phyloP scores from a whole-genome alignment of 192 early-diverging fungal species.

The Linnemannia hyalina region DNA sequence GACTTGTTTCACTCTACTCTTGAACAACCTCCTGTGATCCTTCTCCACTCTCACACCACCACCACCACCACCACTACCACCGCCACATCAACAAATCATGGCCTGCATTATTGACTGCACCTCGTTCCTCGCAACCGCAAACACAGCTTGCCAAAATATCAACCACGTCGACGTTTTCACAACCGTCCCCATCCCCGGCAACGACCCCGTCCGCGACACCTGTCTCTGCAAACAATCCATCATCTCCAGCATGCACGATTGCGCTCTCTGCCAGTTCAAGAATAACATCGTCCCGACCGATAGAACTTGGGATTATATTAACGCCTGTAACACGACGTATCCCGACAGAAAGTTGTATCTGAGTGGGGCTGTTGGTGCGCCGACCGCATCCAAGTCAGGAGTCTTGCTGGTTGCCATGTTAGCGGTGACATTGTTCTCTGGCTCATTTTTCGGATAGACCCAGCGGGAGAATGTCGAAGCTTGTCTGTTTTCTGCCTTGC shows the following conservation, averaged over 20 bases:
- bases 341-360: constrained; percentile 25
- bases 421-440: not conserved
- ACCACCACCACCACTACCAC: not conserved
- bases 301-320: constrained; percentile 34
- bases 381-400: not conserved
- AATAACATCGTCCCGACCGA: constrained; percentile 34
- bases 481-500: too few species aligned
- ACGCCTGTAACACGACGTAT: constrained; percentile 31
- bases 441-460: not conserved
- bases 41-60: not conserved
- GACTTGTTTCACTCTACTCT: not conserved
- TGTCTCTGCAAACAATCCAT: constrained; percentile 48
- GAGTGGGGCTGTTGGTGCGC: not conserved
- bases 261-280: constrained; percentile 28
- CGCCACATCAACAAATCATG: not conserved
- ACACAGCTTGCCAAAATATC: constrained; percentile 33
- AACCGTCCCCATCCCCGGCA: constrained; percentile 39
- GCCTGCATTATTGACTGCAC: not conserved
- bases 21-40: not conserved
- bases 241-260: constrained; percentile 34
- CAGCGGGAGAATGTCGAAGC: too few species aligned
- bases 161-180: constrained; percentile 46
- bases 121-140: not conserved
- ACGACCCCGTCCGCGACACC: constrained; percentile 43
- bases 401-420: not conserved